phyloP scores from a whole-genome alignment of 768 basidiomycete species.

The Dendrothele bispora region DNA sequence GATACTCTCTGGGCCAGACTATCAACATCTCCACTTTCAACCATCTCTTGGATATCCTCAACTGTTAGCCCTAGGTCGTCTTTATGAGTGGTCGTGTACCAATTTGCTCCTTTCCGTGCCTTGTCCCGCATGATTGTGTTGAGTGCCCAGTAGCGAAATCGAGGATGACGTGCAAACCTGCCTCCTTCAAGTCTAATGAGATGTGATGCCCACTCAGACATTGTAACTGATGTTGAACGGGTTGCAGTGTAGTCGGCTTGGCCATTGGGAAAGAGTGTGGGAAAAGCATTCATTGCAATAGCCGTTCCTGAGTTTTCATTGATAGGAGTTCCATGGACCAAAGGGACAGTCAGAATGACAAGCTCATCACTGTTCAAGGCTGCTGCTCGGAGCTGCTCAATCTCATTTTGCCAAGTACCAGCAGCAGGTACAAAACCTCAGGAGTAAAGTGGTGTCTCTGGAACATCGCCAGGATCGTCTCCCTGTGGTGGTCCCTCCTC shows the following conservation, averaged over 20 bases:
- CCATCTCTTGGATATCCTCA: too few species aligned
- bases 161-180: slow-evolving; percentile 5
- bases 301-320: not conserved
- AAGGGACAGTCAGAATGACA: too few species aligned
- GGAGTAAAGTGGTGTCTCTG: not conserved
- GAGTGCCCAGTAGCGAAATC: too few species aligned
- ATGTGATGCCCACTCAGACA: slow-evolving; percentile 2
- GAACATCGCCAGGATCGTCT: not conserved
- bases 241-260: too few species aligned
- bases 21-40: not conserved
- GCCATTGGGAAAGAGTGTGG: slow-evolving; percentile 3
- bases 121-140: slow-evolving; percentile 3
- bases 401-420: not conserved
- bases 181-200: slow-evolving; percentile 1
- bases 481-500: not conserved
- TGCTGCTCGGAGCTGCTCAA: too few species aligned
- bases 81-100: too few species aligned
- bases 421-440: not conserved
- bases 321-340: slow-evolving; percentile 1
- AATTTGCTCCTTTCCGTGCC: not conserved
- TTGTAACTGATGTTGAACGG: not conserved
- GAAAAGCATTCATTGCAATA: slow-evolving; percentile 2
- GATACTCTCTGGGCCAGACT: not conserved
- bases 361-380: too few species aligned
- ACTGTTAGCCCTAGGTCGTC: too few species aligned